phyloP scores from a whole-genome alignment of 139 green algal genomes.

The Coccomyxa sp. region DNA sequence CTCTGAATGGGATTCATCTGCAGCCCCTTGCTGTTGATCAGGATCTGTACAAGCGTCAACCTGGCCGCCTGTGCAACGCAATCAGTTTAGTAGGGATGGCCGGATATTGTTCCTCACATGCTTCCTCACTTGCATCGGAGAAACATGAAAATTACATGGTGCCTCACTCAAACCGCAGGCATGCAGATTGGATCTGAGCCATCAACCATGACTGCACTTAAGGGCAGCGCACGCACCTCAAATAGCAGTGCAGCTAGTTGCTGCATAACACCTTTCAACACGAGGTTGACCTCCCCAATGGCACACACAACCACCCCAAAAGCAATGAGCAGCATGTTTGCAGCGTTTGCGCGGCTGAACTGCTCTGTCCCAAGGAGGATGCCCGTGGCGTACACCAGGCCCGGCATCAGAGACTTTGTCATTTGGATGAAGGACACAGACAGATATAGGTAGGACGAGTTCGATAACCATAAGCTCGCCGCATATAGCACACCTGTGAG shows the following conservation, averaged over 20 bases:
- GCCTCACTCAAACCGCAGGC: too few species aligned
- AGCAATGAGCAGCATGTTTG: conserved; percentile 87
- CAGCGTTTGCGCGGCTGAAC: conserved; percentile 43
- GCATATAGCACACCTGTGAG: conserved; percentile 59
- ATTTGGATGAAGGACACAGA: conserved; percentile 98
- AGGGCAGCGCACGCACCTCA: conserved; percentile 44
- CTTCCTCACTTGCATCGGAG: too few species aligned
- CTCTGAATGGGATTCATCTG: conserved; percentile 84
- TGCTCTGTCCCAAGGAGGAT: conserved; percentile 76
- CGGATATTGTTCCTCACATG: too few species aligned
- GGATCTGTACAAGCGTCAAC: conserved; percentile 83
- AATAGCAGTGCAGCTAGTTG: conserved; percentile 83
- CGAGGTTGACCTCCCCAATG: conserved; percentile 82
- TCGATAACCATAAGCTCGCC: conserved; percentile 89
- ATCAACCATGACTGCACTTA: too few species aligned
- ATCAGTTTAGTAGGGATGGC: neutral
- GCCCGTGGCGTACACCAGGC: conserved; percentile 68
- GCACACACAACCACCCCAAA: conserved; percentile 80
- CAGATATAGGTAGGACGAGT: conserved; percentile 96
- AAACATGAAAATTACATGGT: too few species aligned
- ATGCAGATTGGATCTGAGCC: too few species aligned
- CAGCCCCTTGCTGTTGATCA: conserved; percentile 80
- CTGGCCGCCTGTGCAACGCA: conserved; percentile 50
- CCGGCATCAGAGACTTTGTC: conserved; percentile 91
- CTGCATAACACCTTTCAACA: conserved; percentile 78